Evolutionary conservation across 2,329 filamentous ascomycete species (phyloP).

Genomic region (Byssothecium circinans): DNA sequence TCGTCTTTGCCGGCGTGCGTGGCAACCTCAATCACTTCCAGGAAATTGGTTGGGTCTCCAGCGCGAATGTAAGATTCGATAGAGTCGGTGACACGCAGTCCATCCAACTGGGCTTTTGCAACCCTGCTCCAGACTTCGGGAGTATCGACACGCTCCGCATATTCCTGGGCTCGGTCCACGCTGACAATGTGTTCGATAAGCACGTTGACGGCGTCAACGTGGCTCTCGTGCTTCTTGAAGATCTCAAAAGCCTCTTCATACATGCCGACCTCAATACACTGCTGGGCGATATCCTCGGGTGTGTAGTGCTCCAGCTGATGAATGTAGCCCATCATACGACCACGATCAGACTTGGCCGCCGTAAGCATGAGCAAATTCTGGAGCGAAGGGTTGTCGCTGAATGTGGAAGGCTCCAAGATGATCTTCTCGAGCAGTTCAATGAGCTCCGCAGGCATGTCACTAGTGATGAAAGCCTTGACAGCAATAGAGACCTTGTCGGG

Average conservation of each 20-base stretch:
- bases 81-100: constrained; percentile 85
- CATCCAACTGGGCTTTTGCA: constrained; percentile 95
- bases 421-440: constrained; percentile 99
- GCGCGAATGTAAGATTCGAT: constrained; percentile 98
- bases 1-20: constrained; percentile 97
- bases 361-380: constrained; percentile 97
- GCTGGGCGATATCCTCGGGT: constrained; percentile 85
- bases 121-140: constrained; percentile 98
- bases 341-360: constrained; percentile 94
- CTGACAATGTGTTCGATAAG: constrained; percentile 96
- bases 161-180: constrained; percentile 95
- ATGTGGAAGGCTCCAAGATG: constrained; percentile 96
- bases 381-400: constrained; percentile 94
- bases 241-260: constrained; percentile 98
- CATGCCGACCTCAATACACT: constrained; percentile 92
- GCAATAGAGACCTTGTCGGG: constrained; percentile 94
- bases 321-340: constrained; percentile 93
- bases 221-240: constrained; percentile 95
- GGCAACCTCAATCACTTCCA: constrained; percentile 93
- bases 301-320: constrained; percentile 87
- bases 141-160: constrained; percentile 89
- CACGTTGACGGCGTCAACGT: constrained; percentile 82
- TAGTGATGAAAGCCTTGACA: constrained; percentile 87
- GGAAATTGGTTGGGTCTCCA: constrained; percentile 87
- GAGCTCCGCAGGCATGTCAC: constrained; percentile 87